These are phyloP conservation scores for Aspergillus coremiiformis DNA, from an alignment of 495 filamentous ascomycete genomes.

Conservation along the genomic window DNA sequence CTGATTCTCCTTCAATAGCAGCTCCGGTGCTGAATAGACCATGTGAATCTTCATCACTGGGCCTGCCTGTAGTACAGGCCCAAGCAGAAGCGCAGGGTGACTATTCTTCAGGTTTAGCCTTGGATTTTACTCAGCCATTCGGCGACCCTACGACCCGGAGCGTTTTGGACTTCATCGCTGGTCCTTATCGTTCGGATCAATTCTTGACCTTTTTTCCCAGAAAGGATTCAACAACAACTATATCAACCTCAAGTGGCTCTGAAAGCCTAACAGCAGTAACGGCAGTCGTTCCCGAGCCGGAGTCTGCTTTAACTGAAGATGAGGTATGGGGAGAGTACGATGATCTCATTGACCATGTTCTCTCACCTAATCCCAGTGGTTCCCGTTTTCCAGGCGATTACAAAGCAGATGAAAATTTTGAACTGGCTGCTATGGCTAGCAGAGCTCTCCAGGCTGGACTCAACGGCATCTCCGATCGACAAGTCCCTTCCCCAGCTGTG, in stretches of 20 bases:
- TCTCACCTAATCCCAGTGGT: conserved; percentile 42
- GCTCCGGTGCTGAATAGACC: conserved; percentile 12
- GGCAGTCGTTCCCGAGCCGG: conserved; percentile 52
- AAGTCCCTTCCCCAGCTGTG: conserved; percentile 3
- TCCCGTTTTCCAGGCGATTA: conserved; percentile 3
- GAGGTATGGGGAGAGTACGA: conserved; percentile 95
- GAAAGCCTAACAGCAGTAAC: conserved; percentile 52
- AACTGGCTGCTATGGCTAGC: conserved; percentile 36
- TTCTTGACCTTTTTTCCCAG: conserved; percentile 69
- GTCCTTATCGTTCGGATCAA: conserved; percentile 38
- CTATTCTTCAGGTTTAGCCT: conserved; percentile 18
- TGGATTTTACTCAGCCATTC: conserved; percentile 31
- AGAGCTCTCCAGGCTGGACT: conserved; percentile 36
- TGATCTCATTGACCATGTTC: conserved; percentile 72
- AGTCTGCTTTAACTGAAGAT: conserved; percentile 60
- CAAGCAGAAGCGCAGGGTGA: conserved; percentile 12
- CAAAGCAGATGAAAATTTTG: conserved; percentile 24
- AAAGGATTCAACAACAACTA: conserved; percentile 59
- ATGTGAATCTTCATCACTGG: conserved; percentile 8
- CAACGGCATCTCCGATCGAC: conserved; percentile 14
- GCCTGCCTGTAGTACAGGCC: conserved; percentile 23
- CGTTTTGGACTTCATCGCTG: conserved; percentile 32
- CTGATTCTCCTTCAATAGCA: conserved; percentile 25
- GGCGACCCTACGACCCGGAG: conserved; percentile 30
- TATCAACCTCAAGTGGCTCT: conserved; percentile 63